Evolutionary conservation across 495 filamentous ascomycete species (phyloP).

Genomic region (Neurospora cerealis): DNA sequence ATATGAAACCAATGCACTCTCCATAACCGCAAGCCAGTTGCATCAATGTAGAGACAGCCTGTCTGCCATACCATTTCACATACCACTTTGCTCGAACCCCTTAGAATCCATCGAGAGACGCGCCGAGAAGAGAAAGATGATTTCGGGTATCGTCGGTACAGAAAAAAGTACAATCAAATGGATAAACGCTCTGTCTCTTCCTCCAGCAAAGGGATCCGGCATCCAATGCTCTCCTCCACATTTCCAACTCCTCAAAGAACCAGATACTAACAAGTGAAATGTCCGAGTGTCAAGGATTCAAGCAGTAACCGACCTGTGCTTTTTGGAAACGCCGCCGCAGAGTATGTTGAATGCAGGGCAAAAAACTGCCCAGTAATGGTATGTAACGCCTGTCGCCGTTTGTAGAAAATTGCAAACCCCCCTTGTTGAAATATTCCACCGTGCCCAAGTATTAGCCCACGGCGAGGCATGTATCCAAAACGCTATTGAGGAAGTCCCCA

Average conservation of each 20-base stretch:
- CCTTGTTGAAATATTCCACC: background rate
- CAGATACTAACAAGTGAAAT: background rate
- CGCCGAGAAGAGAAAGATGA: background rate
- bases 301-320: background rate
- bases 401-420: background rate
- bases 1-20: background rate
- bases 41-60: background rate
- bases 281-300: background rate
- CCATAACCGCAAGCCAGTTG: background rate
- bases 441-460: slow-evolving; percentile 9
- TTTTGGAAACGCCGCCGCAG: background rate
- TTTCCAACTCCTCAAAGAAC: background rate
- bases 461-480: slow-evolving; percentile 53
- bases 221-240: background rate
- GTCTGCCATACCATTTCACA: background rate
- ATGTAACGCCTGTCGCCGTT: background rate
- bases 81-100: background rate
- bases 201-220: background rate
- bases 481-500: slow-evolving; percentile 49
- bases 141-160: background rate
- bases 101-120: background rate
- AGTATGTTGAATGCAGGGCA: background rate
- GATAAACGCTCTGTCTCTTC: background rate
- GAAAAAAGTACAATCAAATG: background rate
- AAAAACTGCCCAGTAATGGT: background rate